Evolutionary conservation across 1,284 basidiomycete species (phyloP), one percentile per base, ranked within the genome.

Genomic region (Volvariella surrecta): DNA sequence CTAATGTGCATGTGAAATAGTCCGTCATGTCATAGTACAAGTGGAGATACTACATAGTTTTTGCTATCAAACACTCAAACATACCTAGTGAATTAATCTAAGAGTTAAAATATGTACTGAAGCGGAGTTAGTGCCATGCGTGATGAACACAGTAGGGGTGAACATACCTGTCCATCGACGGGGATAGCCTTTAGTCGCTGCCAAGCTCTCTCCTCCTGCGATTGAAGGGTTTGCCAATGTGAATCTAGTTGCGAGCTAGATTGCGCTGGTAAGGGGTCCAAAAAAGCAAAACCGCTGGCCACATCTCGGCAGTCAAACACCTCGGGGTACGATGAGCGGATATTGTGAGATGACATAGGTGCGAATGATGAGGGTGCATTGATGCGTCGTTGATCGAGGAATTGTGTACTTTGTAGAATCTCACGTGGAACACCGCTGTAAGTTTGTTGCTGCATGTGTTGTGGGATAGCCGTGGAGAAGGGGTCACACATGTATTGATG

Each of bases 371-470:
- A 50, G 19, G 63, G 51, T 3, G 56, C 50, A 44, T 57, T 59
- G 50, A 62, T 54, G 7, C 34, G 34, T 15, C 34, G 34, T 35
- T 35, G 34, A 15, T 35, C 34, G 4, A 54, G 51, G 28, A 58
- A 45, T 16, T 66, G 61, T 42, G 63, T 61, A 15, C 61, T 16
- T 60, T 61, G 46, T 57, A 62, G 13, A 57, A 56, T 24, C 50
- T 42, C 17, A 58, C 54, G 20, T 49, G 58, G 51, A 15, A 55
- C 54, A n/a, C n/a, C 1, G 59, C 48, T 39, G 45, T 53, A 17
- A 58, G 46, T 10, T 55, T 56, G 45, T 50, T 52, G 20, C 6
- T 51, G 44, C 11, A 34, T 34, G 28, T 48, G 41, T 40, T 49
- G 40, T 47, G 24, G 24, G 24, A 28, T 35, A 8, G 34, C 34